Evolutionary conservation across 2,329 filamentous ascomycete genomes (phyloP).

Genomic region (Cercospora sp.): DNA sequence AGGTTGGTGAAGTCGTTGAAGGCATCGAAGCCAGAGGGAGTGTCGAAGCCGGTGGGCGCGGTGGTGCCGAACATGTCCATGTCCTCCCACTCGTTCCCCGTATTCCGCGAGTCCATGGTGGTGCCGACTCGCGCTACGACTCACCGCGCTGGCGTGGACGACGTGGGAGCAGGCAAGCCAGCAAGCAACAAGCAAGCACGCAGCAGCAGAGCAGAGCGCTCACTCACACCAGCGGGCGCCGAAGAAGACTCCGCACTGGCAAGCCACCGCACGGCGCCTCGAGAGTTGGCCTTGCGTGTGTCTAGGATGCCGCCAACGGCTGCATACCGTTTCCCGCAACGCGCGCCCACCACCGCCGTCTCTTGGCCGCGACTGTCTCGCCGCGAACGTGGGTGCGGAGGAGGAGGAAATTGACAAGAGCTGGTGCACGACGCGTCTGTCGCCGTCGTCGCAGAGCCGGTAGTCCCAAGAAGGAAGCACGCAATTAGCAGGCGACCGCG

Average conservation of each 20-base stretch:
- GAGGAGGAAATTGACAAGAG: background rate
- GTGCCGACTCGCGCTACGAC: constrained; percentile 6
- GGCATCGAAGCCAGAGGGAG: constrained; percentile 30
- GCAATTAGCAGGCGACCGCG: background rate
- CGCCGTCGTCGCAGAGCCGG: background rate
- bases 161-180: background rate
- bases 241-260: background rate
- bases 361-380: background rate
- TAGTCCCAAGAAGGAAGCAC: background rate
- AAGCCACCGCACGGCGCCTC: constrained; percentile 5
- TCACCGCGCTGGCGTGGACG: background rate
- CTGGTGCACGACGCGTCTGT: background rate
- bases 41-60: constrained; percentile 30
- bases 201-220: background rate
- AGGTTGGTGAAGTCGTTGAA: constrained; percentile 34
- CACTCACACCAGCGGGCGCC: background rate
- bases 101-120: constrained; percentile 23
- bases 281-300: background rate
- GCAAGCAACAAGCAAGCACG: background rate
- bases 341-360: background rate
- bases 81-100: constrained; percentile 16
- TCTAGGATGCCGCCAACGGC: constrained; percentile 4
- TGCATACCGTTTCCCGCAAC: constrained; percentile 1
- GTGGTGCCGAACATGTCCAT: constrained; percentile 26
- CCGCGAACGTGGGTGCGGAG: background rate